A percentile compares a stretch with the other conserved stretches of the same genome.
Evolutionary conservation across 768 basidiomycete genomes (phyloP).

Genomic region (Lactarius akahatsu): DNA sequence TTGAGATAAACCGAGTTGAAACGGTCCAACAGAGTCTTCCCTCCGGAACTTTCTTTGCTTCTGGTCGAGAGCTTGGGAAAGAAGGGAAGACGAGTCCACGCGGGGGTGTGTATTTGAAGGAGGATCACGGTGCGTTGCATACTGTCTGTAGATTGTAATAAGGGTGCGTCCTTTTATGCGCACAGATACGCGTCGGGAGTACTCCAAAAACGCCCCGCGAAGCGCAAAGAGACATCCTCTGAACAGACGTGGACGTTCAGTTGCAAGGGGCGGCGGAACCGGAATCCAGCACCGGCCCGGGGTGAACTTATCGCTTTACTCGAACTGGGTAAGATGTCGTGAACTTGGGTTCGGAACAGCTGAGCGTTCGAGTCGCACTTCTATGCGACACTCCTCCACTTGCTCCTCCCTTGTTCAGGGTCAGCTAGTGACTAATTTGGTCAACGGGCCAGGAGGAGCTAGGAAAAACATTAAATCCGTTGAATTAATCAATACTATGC

Average conservation of each 20-base stretch:
- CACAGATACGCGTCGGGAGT: neutral
- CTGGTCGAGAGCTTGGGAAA: slow-evolving; percentile 66
- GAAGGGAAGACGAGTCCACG: slow-evolving; percentile 47
- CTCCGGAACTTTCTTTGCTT: slow-evolving; percentile 43
- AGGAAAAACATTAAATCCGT: neutral
- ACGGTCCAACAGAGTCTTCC: slow-evolving; percentile 72
- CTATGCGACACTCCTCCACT: too few relatives aligned
- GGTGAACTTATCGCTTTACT: too few relatives aligned
- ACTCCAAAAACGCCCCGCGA: neutral
- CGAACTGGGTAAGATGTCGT: too few relatives aligned
- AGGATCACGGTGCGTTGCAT: slow-evolving; percentile 22
- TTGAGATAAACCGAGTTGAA: slow-evolving; percentile 68
- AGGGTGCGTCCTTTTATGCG: neutral
- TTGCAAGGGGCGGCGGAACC: neutral
- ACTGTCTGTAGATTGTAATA: slow-evolving; percentile 9
- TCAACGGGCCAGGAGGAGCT: neutral
- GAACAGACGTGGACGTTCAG: neutral
- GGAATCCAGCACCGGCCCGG: too few relatives aligned
- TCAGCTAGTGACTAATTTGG: neutral
- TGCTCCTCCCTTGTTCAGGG: neutral
- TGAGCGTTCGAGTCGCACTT: too few relatives aligned
- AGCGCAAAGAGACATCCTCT: slow-evolving; percentile 12
- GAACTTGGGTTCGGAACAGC: too few relatives aligned
- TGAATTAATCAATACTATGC: neutral
- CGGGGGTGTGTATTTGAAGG: slow-evolving; percentile 7